Percentiles rank a stretch among this genome's conserved stretches.
Conservation (phyloP, 2,329 filamentous ascomycete genomes). For the Teratosphaeria epicoccoides region DNA sequence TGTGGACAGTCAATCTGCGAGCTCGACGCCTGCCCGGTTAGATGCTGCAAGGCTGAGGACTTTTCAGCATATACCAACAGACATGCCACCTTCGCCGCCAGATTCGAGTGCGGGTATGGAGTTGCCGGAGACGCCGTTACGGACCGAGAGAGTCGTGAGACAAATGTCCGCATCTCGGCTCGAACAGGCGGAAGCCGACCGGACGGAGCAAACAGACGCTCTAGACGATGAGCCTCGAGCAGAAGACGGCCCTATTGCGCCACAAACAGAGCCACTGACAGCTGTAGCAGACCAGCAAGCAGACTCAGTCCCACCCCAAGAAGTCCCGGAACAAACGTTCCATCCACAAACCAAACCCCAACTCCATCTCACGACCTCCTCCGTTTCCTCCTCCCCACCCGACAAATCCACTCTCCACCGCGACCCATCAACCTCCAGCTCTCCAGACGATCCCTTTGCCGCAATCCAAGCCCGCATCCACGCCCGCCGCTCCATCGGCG, state of each 20-base stretch:
- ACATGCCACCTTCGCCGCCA: conserved; percentile 26
- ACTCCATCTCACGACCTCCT: not conserved
- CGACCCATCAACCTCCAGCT: not conserved
- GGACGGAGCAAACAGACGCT: no score
- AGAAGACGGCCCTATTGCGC: not conserved
- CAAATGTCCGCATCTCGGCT: not conserved
- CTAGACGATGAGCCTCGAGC: not conserved
- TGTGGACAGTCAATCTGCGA: conserved; percentile 4
- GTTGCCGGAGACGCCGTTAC: not conserved
- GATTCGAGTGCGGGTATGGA: conserved; percentile 23
- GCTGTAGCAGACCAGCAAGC: not conserved
- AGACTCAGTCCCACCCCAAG: not conserved
- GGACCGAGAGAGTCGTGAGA: not conserved
- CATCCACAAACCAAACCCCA: not conserved
- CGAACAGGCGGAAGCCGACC: not conserved
- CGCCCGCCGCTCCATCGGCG: conserved; percentile 24
- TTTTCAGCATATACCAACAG: conserved; percentile 23
- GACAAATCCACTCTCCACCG: not conserved
- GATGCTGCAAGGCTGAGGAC: conserved; percentile 9
- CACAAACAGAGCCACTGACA: not conserved
- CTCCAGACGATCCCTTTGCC: conserved; percentile 19
- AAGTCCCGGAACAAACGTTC: not conserved
- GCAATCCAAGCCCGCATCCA: conserved; percentile 26
- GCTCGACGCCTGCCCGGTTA: not conserved
- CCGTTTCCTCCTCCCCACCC: not conserved